A percentile compares a stretch with the other conserved stretches of the same genome.
Conservation (phyloP, 768 basidiomycete genomes). For the Trametes cubensis region DNA sequence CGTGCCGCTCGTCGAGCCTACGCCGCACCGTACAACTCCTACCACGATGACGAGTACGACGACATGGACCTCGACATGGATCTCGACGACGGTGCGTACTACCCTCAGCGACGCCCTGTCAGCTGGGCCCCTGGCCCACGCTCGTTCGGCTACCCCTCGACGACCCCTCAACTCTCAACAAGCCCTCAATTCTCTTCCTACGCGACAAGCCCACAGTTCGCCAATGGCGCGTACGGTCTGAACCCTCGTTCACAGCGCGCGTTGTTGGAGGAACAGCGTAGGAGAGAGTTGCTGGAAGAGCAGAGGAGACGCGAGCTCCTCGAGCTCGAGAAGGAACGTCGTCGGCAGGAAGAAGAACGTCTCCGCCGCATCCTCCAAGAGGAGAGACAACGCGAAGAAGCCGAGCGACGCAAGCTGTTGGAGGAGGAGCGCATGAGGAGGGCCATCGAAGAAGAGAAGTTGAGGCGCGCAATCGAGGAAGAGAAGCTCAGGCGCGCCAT, state of each 20-base stretch:
- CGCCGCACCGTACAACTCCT: slow-evolving; percentile 28
- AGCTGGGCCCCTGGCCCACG: slow-evolving; percentile 10
- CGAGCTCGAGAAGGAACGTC: slow-evolving; percentile 22
- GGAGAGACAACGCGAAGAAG: slow-evolving; percentile 24
- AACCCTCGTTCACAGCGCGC: slow-evolving; percentile 23
- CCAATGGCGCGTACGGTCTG: slow-evolving; percentile 17
- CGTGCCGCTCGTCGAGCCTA: slow-evolving; percentile 30
- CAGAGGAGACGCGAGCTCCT: slow-evolving; percentile 20
- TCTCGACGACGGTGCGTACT: slow-evolving; percentile 14
- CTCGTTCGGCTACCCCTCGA: slow-evolving; percentile 7
- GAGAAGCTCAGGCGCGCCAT: slow-evolving; percentile 18
- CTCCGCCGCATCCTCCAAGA: slow-evolving; percentile 23
- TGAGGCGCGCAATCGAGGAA: slow-evolving; percentile 19
- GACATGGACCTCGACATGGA: slow-evolving; percentile 21
- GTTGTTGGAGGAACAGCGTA: slow-evolving; percentile 28
- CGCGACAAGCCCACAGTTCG: slow-evolving; percentile 5
- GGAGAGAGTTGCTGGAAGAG: slow-evolving; percentile 28
- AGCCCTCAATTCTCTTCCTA: slow-evolving; percentile 4
- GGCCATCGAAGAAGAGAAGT: slow-evolving; percentile 19
- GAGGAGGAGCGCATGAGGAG: slow-evolving; percentile 25
- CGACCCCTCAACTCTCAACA: not conserved
- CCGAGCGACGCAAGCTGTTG: slow-evolving; percentile 16
- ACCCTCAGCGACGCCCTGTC: slow-evolving; percentile 9
- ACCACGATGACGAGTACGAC: slow-evolving; percentile 28
- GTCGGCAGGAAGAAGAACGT: slow-evolving; percentile 28